Conservation (phyloP, 2,329 filamentous ascomycete genomes). For the Hymenoscyphus albidus region DNA sequence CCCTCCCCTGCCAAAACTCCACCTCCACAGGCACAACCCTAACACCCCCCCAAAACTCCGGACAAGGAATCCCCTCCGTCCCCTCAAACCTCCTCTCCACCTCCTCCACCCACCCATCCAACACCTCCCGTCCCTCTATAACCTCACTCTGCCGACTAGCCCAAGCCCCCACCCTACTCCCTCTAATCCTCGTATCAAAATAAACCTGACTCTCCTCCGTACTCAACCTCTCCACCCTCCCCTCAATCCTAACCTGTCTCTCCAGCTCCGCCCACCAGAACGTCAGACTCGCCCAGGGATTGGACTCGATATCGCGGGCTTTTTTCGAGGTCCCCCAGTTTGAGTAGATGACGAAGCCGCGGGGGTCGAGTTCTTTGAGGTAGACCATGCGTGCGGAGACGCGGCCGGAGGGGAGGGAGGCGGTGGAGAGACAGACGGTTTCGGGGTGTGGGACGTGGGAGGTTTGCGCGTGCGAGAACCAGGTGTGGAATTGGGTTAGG, state of each 20-base stretch:
- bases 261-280: constrained; percentile 90
- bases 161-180: constrained; percentile 86
- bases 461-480: constrained; percentile 73
- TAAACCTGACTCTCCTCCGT: constrained; percentile 69
- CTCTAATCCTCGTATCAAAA: constrained; percentile 67
- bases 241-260: constrained; percentile 88
- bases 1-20: constrained; percentile 95
- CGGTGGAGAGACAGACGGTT: constrained; percentile 83
- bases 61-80: constrained; percentile 77
- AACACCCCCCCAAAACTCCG: constrained; percentile 91
- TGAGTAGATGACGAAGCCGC: constrained; percentile 86
- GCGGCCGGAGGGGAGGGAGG: constrained; percentile 74
- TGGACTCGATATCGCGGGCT: constrained; percentile 64
- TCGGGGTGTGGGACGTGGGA: constrained; percentile 70
- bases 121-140: constrained; percentile 63
- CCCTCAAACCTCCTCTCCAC: constrained; percentile 72
- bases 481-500: constrained; percentile 79
- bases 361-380: constrained; percentile 83
- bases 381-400: constrained; percentile 87
- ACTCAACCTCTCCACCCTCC: constrained; percentile 61
- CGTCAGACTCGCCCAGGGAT: constrained; percentile 75
- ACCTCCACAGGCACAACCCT: constrained; percentile 79
- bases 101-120: constrained; percentile 76
- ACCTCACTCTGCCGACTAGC: constrained; percentile 84
- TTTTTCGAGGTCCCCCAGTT: constrained; percentile 80